phyloP scores from a whole-genome alignment of 306 rosid genomes.

The Argentina anserina region DNA sequence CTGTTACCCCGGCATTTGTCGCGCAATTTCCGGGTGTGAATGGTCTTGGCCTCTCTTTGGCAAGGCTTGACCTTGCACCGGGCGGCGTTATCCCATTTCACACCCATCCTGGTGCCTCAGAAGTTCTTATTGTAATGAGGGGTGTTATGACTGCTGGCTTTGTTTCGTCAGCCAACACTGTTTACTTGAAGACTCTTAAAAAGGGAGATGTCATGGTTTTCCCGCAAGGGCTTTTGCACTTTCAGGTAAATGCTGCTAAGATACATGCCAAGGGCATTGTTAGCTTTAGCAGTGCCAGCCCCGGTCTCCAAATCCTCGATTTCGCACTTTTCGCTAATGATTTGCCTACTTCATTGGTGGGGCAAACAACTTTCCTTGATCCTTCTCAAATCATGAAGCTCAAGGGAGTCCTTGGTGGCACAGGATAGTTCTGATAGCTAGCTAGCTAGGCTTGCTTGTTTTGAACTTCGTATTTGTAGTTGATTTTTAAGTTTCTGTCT shows the following conservation, averaged over 20 bases:
- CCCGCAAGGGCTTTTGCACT: slow-evolving; percentile 83
- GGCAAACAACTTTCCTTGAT: slow-evolving; percentile 64
- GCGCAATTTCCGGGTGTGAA: slow-evolving; percentile 65
- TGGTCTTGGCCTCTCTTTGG: slow-evolving; percentile 65
- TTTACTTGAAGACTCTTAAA: slow-evolving; percentile 46
- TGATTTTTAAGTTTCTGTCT: too few relatives aligned
- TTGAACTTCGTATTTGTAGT: neutral
- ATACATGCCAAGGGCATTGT: slow-evolving; percentile 37
- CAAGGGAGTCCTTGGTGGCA: slow-evolving; percentile 80
- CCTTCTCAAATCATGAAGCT: slow-evolving; percentile 59
- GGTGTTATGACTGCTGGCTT: slow-evolving; percentile 64
- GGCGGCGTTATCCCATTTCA: slow-evolving; percentile 80
- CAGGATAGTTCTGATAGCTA: slow-evolving; percentile 32
- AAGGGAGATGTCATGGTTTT: slow-evolving; percentile 69
- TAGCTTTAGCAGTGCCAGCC: slow-evolving; percentile 60
- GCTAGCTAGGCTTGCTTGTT: slow-evolving; percentile 31
- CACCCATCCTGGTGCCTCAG: slow-evolving; percentile 74
- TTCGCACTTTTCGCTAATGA: slow-evolving; percentile 66
- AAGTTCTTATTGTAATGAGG: slow-evolving; percentile 42
- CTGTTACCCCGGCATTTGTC: slow-evolving; percentile 79
- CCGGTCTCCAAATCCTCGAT: slow-evolving; percentile 80
- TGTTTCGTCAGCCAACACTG: slow-evolving; percentile 51
- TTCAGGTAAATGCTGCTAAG: slow-evolving; percentile 49
- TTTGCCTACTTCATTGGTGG: slow-evolving; percentile 47
- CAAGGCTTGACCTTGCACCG: slow-evolving; percentile 59